These are phyloP conservation scores for Hylodesmum podocarpum DNA, from an alignment of 306 rosid species.

Conservation along the genomic window DNA sequence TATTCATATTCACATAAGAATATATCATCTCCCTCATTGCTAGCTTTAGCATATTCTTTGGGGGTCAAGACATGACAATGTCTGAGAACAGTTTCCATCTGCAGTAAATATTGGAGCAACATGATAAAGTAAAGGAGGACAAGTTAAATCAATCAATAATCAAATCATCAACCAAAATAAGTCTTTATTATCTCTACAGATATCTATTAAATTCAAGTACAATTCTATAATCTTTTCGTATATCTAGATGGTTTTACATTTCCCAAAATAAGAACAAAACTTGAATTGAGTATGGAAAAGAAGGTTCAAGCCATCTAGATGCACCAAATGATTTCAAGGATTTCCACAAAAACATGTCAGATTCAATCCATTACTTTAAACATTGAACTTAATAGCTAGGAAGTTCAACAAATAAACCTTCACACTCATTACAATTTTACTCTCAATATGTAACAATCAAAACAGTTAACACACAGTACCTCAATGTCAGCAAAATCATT, in stretches of 20 bases:
- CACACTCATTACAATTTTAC: conserved; percentile 1
- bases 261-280: background rate
- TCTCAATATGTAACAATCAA: conserved; percentile 10
- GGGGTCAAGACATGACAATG: conserved; percentile 75
- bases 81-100: conserved; percentile 88
- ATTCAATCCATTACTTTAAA: background rate
- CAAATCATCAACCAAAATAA: background rate
- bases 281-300: background rate
- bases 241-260: background rate
- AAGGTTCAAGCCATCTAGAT: background rate
- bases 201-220: conserved; percentile 8
- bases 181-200: background rate
- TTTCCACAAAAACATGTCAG: background rate
- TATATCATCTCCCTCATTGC: conserved; percentile 79
- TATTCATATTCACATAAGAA: conserved; percentile 90
- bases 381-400: background rate
- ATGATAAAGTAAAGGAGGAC: conserved; percentile 18
- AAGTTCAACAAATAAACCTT: conserved; percentile 6
- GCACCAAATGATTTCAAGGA: background rate
- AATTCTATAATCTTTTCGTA: background rate
- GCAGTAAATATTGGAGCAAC: conserved; percentile 28
- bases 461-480: conserved; percentile 42
- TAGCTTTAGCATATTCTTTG: conserved; percentile 72
- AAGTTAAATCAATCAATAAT: conserved; percentile 10
- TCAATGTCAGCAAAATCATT: conserved; percentile 85